phyloP scores from a whole-genome alignment of 768 basidiomycete species.

The Trametes gibbosa region DNA sequence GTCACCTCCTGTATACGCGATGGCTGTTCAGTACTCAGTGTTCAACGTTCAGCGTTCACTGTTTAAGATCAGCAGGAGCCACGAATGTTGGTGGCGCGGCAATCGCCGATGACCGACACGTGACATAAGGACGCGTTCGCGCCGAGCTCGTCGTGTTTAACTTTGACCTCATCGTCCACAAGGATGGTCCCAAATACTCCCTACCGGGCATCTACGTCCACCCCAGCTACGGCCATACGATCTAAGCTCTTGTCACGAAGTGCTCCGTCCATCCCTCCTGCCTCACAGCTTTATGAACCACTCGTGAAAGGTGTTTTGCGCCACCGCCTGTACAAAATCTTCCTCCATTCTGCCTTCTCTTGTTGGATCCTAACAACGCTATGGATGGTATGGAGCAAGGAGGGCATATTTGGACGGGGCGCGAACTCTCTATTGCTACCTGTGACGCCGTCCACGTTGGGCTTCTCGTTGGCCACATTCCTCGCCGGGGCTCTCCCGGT shows the following conservation, averaged over 20 bases:
- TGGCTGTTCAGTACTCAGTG: no score
- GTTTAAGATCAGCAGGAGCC: no score
- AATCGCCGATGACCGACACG: slow-evolving; percentile 6
- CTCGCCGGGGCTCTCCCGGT: slow-evolving; percentile 52
- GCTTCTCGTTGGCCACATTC: slow-evolving; percentile 47
- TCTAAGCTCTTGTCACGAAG: slow-evolving; percentile 41
- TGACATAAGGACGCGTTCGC: slow-evolving; percentile 10
- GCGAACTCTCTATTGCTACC: slow-evolving; percentile 41
- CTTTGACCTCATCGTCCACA: slow-evolving; percentile 14
- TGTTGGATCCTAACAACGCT: slow-evolving; percentile 42
- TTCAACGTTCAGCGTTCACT: no score
- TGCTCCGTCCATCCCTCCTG: slow-evolving; percentile 53
- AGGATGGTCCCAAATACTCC: slow-evolving; percentile 11
- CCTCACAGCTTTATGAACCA: slow-evolving; percentile 62
- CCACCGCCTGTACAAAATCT: slow-evolving; percentile 53
- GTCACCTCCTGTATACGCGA: no score
- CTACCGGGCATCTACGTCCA: slow-evolving; percentile 14
- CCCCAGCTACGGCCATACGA: slow-evolving; percentile 45
- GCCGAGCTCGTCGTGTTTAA: slow-evolving; percentile 5
- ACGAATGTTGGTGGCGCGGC: not conserved
- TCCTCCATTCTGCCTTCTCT: slow-evolving; percentile 37
- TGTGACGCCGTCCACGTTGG: slow-evolving; percentile 36
- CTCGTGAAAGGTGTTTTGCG: slow-evolving; percentile 59
- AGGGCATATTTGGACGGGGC: slow-evolving; percentile 34
- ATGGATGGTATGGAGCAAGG: slow-evolving; percentile 46